Base-by-base conservation (phyloP, 257 asterid species). In the Scutellaria minor region DNA sequence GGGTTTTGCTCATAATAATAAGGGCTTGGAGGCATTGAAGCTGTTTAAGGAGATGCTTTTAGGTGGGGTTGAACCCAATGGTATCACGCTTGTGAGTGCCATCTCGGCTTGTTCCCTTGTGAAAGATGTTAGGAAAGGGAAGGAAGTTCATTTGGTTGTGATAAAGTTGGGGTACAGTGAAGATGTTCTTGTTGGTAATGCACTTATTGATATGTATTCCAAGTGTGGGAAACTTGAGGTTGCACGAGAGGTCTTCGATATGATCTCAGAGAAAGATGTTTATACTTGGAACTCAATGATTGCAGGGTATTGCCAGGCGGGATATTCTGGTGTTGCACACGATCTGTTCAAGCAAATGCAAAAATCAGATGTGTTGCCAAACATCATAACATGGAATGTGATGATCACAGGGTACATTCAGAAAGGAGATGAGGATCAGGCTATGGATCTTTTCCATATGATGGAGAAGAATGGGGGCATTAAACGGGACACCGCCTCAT, bases 251-350 rank as follows among this genome's bases (percentile, higher is more conserved):
- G 90, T 90, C 54, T 92, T 92, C 63, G 89, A 86, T 77, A 69
- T 37, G 70, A 81, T 90, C 37, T 50, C 67, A 1, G 79, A 58
- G 57, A 92, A 80, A 76, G 98, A 92, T 79, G 85, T 88, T 6
- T 92, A 83, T 64, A 81, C 96, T 52, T 90, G 96, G 96, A 92
- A 92, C 71, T 82, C 98, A 9, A 83, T 92, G 93, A 90, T 92
- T 57, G 89, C 88, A 50, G 98, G 96, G 24, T 88, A 88, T 70
- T 92, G 86, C 83, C 92, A 84, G 76, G 92, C 89, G 22, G 96
- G 98, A 54, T 90, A 85, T 68, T 86, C 85, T 39, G 89, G 96
- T n/a, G 72, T 84, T 70, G 96, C 98, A 31, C 85, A 88, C 39
- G 86, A 85, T 76, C 87, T 88, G 64, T 92, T 92, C 69, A 72